Base-by-base conservation (phyloP, 169 alveolate species). In the Eimeria acervulina region DNA sequence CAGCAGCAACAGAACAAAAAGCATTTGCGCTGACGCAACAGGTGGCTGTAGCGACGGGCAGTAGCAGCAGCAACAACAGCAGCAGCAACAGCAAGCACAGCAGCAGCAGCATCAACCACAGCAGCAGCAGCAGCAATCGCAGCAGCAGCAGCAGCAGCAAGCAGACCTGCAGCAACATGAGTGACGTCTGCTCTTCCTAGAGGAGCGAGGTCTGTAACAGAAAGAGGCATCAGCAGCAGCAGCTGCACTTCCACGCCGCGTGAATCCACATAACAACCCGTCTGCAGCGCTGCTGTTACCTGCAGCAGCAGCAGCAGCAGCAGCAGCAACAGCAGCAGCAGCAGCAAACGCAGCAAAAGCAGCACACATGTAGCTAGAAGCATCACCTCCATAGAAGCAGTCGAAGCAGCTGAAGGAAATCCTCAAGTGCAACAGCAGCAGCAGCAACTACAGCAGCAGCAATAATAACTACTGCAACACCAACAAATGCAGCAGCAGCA, bases 241-340 rank as follows among this genome's bases (percentile, higher is more conserved):
- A 38, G 70, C 90, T 47, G 44, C 1, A 44, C 70, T 15, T 44
- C 44, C 19, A 42, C 31, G 44, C 90, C 90, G 19, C 70, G 26
- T 10, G 63, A 55, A 63, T 90, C 95, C 2, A 70, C 47, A 40
- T 15, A 70, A 8, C 68, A 28, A 26, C 95, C 89, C 2, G 80
- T 72, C 90, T 90, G 80, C 78, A 72, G 95, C 36, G 94, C 68
- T 40, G 76, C 94, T 36, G 83, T 68, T 19, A 63, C 42, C 81
- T 78, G 89, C 31, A 40, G 38, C 89, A 40, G 59, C 89, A 40
- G 59, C 59, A 78, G 28, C 61, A 31, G 89, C 51, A 55, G 66
- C 66, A 55, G 66, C 33, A 72, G 83, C 47, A 72, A 47, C 19
- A 70, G 83, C 6, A 44, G 90, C 90, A 81, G 90, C 90, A 81